phyloP scores from a whole-genome alignment of 208 protist genomes.

The Trypanosomatidae sp. region DNA sequence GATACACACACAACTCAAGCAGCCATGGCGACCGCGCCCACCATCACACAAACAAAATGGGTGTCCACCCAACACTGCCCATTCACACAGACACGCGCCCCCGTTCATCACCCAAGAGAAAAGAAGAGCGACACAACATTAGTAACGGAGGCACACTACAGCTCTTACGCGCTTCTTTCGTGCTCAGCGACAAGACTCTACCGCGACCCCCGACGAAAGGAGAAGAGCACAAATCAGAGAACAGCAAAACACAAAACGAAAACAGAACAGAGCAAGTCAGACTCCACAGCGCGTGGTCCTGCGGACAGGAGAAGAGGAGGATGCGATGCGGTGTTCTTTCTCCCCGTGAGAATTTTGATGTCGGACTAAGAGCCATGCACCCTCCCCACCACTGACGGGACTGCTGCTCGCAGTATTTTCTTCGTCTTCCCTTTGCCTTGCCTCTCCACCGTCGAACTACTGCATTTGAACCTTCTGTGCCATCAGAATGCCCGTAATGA shows the following conservation, averaged over 20 bases:
- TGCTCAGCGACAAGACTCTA: not conserved
- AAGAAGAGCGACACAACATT: not conserved
- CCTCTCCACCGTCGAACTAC: conserved; percentile 10
- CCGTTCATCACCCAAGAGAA: not conserved
- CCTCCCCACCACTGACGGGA: not conserved
- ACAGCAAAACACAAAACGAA: not conserved
- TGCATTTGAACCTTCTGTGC: conserved; percentile 84
- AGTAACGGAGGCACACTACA: not conserved
- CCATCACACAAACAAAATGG: not conserved
- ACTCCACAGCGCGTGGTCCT: not conserved
- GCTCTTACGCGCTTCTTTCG: not conserved
- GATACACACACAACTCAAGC: too few relatives aligned
- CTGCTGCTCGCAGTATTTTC: not conserved
- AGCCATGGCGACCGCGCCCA: not conserved
- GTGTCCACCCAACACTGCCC: not conserved
- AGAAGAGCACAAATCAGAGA: not conserved
- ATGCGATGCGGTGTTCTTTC: too few relatives aligned
- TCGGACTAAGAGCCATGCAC: not conserved
- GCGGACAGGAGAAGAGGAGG: not conserved
- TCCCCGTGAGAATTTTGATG: not conserved
- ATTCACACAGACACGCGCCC: not conserved
- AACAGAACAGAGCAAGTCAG: not conserved
- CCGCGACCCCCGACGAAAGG: not conserved
- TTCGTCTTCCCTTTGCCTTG: not conserved
- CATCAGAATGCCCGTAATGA: conserved; percentile 98